A percentile compares a stretch with the other conserved stretches of the same genome.
These are phyloP conservation scores for Zostera marina DNA, from an alignment of 116 monocot species.

Conservation along the genomic window DNA sequence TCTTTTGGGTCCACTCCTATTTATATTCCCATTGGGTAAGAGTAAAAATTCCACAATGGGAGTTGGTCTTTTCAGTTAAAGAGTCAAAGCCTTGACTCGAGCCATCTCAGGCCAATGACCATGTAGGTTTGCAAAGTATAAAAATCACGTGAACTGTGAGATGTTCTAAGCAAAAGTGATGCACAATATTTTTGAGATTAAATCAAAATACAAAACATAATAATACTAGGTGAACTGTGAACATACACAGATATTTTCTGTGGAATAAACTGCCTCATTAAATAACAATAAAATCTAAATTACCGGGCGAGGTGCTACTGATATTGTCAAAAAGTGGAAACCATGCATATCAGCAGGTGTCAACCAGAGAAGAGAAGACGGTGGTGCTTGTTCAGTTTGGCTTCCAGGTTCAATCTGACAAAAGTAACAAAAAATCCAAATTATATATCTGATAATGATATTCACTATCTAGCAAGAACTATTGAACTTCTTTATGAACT, in stretches of 20 bases:
- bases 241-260: neutral
- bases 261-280: neutral
- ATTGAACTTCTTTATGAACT: too few relatives aligned
- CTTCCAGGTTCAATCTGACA: slow-evolving; percentile 94
- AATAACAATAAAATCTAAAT: slow-evolving; percentile 2
- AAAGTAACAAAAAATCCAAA: slow-evolving; percentile 5
- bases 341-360: slow-evolving; percentile 71
- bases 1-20: too few relatives aligned
- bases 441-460: neutral
- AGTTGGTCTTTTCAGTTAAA: too few relatives aligned
- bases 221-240: neutral
- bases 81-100: too few relatives aligned
- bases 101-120: too few relatives aligned
- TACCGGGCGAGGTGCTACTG: slow-evolving; percentile 96
- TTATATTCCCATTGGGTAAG: too few relatives aligned
- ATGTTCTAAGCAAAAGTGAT: too few relatives aligned
- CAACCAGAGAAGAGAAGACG: slow-evolving; percentile 66
- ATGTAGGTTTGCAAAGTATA: too few relatives aligned
- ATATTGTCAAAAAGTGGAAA: slow-evolving; percentile 80
- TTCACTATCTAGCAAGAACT: too few relatives aligned
- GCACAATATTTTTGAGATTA: too few relatives aligned
- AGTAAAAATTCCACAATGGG: too few relatives aligned
- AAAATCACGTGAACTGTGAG: too few relatives aligned
- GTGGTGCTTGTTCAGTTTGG: slow-evolving; percentile 93
- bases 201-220: neutral